Evolutionary conservation across 768 basidiomycete species (phyloP).

Genomic region (Chalciporus chontae): DNA sequence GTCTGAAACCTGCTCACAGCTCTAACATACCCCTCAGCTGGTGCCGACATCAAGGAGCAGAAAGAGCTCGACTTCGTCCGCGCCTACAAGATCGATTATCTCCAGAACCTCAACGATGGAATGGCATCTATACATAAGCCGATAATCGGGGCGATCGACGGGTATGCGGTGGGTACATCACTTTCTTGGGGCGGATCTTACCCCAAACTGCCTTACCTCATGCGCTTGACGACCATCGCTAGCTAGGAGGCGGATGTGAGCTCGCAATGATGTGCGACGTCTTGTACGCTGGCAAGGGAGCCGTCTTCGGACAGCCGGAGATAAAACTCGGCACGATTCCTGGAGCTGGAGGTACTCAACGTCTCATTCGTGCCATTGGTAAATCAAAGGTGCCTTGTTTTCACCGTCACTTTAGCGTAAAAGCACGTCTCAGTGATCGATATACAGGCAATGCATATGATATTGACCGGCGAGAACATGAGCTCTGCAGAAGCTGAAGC

Average conservation of each 20-base stretch:
- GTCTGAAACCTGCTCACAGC: slow-evolving; percentile 19
- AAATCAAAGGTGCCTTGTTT: slow-evolving; percentile 51
- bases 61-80: slow-evolving; percentile 68
- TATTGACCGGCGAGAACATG: slow-evolving; percentile 47
- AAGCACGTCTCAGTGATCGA: neutral
- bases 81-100: slow-evolving; percentile 44
- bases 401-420: too few relatives aligned
- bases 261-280: slow-evolving; percentile 96
- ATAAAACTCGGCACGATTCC: slow-evolving; percentile 94
- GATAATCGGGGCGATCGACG: slow-evolving; percentile 90
- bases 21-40: slow-evolving; percentile 41
- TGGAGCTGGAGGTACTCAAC: slow-evolving; percentile 91
- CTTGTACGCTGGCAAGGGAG: slow-evolving; percentile 81
- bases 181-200: too few relatives aligned
- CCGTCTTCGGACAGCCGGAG: slow-evolving; percentile 93
- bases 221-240: neutral
- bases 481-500: slow-evolving; percentile 42
- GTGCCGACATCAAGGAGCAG: slow-evolving; percentile 99
- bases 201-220: neutral
- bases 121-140: slow-evolving; percentile 71
- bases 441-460: slow-evolving; percentile 51
- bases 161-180: slow-evolving; percentile 65
- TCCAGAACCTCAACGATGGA: slow-evolving; percentile 41
- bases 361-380: slow-evolving; percentile 78
- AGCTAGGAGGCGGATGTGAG: slow-evolving; percentile 97